Evolutionary conservation across 1,139 yeast genomes (phyloP).

Genomic region (Kazachstania sp.): DNA sequence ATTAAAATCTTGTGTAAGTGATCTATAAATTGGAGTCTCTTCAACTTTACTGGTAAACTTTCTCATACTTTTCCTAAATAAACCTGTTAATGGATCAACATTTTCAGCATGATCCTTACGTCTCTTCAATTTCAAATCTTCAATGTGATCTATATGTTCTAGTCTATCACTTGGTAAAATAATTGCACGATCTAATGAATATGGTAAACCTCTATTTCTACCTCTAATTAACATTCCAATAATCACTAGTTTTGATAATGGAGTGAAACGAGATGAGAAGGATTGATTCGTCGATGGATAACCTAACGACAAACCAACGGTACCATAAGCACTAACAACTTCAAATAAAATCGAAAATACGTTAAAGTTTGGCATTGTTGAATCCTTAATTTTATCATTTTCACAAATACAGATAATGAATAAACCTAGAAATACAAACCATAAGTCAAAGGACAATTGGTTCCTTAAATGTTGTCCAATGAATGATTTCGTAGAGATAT

Average conservation of each 20-base stretch:
- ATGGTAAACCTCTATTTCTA: conserved; percentile 93
- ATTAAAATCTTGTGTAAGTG: background rate
- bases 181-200: conserved; percentile 87
- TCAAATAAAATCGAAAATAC: conserved; percentile 76
- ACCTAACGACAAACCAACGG: conserved; percentile 87
- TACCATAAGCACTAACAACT: conserved; percentile 90
- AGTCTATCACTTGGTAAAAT: conserved; percentile 71
- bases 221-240: conserved; percentile 91
- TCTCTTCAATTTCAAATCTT: conserved; percentile 36
- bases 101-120: conserved; percentile 2
- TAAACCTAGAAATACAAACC: conserved; percentile 84
- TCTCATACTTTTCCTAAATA: background rate
- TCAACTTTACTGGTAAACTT: background rate
- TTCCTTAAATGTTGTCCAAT: conserved; percentile 84
- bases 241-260: conserved; percentile 71
- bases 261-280: conserved; percentile 61
- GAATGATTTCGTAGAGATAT: conserved; percentile 40
- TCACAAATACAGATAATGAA: conserved; percentile 84
- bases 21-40: background rate
- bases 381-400: conserved; percentile 47
- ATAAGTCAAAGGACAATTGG: conserved; percentile 87
- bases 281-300: conserved; percentile 62
- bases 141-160: conserved; percentile 57
- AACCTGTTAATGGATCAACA: conserved; percentile 17
- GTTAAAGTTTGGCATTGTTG: conserved; percentile 43